Conservation (phyloP, 495 filamentous ascomycete genomes). For the Aspergillus saccharolyticus region DNA sequence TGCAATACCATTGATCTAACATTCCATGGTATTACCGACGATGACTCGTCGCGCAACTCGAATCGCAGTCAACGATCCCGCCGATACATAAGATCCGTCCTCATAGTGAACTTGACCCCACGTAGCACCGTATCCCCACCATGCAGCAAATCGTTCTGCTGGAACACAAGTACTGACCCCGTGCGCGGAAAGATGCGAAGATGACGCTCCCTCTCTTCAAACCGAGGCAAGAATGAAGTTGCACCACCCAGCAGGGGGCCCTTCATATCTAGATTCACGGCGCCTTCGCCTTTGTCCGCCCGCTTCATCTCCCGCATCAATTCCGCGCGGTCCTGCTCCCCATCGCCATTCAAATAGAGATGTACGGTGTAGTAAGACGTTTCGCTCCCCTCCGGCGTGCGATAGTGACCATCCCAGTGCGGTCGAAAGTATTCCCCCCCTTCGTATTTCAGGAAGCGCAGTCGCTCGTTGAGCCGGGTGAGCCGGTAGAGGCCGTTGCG, state of each 20-base stretch:
- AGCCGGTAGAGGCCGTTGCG: constrained; percentile 50
- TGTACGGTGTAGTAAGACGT: constrained; percentile 72
- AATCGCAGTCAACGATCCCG: background rate
- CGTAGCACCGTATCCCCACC: constrained; percentile 63
- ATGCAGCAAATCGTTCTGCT: constrained; percentile 64
- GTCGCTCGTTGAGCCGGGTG: constrained; percentile 64
- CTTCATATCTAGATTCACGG: constrained; percentile 11
- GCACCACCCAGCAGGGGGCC: constrained; percentile 48
- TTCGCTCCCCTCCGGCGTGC: constrained; percentile 53
- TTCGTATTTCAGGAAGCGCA: constrained; percentile 76
- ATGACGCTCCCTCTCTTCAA: constrained; percentile 36
- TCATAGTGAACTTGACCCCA: constrained; percentile 70
- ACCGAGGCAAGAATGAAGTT: constrained; percentile 53
- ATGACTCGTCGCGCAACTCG: background rate
- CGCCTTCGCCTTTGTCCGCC: constrained; percentile 5
- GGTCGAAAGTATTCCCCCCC: constrained; percentile 72
- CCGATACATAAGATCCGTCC: constrained; percentile 70
- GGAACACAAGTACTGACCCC: constrained; percentile 72
- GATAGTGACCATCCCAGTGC: constrained; percentile 70
- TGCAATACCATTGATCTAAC: too few relatives aligned
- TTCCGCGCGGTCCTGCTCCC: constrained; percentile 38
- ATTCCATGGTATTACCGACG: background rate
- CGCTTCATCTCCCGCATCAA: constrained; percentile 22
- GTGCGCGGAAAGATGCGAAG: constrained; percentile 62
- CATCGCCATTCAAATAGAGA: constrained; percentile 69